Evolutionary conservation across 352 stramenopile genomes (phyloP), one percentile per base, ranked within the genome.

Genomic region (Globisporangium radiosum): DNA sequence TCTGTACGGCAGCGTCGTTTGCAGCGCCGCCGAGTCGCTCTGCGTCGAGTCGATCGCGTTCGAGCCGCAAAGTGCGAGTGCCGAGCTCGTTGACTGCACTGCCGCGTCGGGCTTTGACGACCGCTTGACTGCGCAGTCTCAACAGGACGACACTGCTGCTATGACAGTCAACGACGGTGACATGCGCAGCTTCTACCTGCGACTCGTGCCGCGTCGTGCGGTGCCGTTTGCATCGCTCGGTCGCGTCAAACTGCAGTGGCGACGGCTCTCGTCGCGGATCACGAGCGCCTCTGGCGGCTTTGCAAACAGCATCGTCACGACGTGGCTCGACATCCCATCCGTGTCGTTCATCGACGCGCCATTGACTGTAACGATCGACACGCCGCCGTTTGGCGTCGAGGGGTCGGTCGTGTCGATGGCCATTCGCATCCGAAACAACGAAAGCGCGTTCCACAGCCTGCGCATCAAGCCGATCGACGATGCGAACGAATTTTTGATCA

Each of bases 401-500:
- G 83, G 83, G 7, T 52, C 74, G 10, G 39, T 92, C 19, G 68
- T 85, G 17, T 61, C 64, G 37, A 73, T 92, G 60, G 69, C 83
- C 39, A 64, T 95, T 37, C 62, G 64, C 7, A 65, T 92, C 38
- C 69, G 68, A 37, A 95, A 95, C 73, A 90, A 93, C 60, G 80
- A 90, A 38, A 70, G 73, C 51, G 65, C 70, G 7, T 78, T 91
- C 48, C 79, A 93, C 62, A 85, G 74, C 40, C 57, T 95, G 19
- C 77, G 72, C 0, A 66, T 95, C 50, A 88, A 90, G 56, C 73
- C 80, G 0, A 70, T 88, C 19, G 76, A 91, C 61, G 73, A 86
- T 6, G 85, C 77, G 14, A 74, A 70, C 10, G 75, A 90, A 49
- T 93, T 93, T 66, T 76, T 92, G 58, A 81, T 94, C 38, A 75